These are phyloP conservation scores for Xenoacremonium recifei DNA, from an alignment of 2,329 filamentous ascomycete species.

Conservation along the genomic window DNA sequence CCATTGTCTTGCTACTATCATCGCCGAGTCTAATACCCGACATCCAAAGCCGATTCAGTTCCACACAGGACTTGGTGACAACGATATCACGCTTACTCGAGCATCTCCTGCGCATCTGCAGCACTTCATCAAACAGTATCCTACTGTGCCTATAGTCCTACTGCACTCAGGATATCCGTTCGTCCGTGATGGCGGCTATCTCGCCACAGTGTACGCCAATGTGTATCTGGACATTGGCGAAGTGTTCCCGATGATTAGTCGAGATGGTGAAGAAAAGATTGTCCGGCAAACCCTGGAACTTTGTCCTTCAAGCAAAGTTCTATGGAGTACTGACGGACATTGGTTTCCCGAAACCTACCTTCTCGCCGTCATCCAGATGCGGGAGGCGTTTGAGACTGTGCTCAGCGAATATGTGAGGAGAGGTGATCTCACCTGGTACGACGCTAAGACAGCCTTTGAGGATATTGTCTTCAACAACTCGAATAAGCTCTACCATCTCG, in stretches of 20 bases:
- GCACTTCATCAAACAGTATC: conserved; percentile 66
- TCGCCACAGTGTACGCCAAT: conserved; percentile 74
- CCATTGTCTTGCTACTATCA: conserved; percentile 57
- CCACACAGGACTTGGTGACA: conserved; percentile 80
- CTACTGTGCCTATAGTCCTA: conserved; percentile 70
- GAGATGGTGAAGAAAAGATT: conserved; percentile 70
- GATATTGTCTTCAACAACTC: conserved; percentile 76
- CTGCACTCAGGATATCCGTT: conserved; percentile 82
- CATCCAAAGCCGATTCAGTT: conserved; percentile 75
- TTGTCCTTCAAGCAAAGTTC: conserved; percentile 70
- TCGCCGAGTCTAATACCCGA: conserved; percentile 44
- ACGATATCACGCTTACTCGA: conserved; percentile 67
- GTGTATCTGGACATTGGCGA: conserved; percentile 82
- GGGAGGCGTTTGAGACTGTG: conserved; percentile 67
- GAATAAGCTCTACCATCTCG: conserved; percentile 69
- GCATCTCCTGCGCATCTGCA: conserved; percentile 77
- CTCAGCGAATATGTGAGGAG: conserved; percentile 65
- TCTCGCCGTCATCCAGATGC: conserved; percentile 69
- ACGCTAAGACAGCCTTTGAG: conserved; percentile 63
- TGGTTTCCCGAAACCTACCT: conserved; percentile 77
- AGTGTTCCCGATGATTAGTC: conserved; percentile 75
- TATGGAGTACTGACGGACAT: conserved; percentile 81
- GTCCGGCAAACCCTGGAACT: conserved; percentile 73
- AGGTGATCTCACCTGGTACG: conserved; percentile 56
- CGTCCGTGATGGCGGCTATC: conserved; percentile 73